Base-by-base conservation (phyloP, 2,329 filamentous ascomycete genomes). In the Fusarium odoratissimum region DNA sequence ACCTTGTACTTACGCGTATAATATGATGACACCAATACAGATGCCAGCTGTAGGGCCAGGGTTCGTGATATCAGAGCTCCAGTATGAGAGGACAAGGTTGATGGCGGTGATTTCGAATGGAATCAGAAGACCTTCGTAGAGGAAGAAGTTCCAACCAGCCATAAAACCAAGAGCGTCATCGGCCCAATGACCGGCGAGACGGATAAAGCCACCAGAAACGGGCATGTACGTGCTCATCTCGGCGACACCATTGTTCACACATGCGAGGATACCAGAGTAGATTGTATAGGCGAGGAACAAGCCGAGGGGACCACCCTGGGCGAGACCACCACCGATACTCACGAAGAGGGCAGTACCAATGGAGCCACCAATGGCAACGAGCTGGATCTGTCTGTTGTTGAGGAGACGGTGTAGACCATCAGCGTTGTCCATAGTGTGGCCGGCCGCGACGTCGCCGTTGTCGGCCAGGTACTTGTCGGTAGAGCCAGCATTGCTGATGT, bases 1-100 rank as follows among this genome's bases (percentile, higher is more conserved):
- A 30, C 3, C 28, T 33, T 37, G 57, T 61, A 78, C 87, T 79
- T 85, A 91, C 87, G 83, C 88, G 77, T 90, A 90, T 44, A 87
- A 81, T 17, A 88, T 78, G 42, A 91, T 87, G 28, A 87, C 83
- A 38, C 85, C 87, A 38, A 85, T 83, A 69, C 90, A 91, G 48
- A 92, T 86, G 84, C 84, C 74, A 80, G 92, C 90, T 25, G 90
- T 92, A 79, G 93, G 93, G 48, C 89, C 88, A 14, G 91, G 91
- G 69, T 91, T 87, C 68, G 92, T 79, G 62, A 78, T 83, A 79
- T 86, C 75, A 5, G 67, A 61, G 55, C 77, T 79, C 82, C 82
- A 83, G 60, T 78, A 83, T 33, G 80, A 81, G 25, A 87, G 82
- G 41, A 87, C 82, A 21, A 84, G 74, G 60, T 83, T 83, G 25